Evolutionary conservation across 305 asterid genomes (phyloP).

Genomic region (Lippia alba): DNA sequence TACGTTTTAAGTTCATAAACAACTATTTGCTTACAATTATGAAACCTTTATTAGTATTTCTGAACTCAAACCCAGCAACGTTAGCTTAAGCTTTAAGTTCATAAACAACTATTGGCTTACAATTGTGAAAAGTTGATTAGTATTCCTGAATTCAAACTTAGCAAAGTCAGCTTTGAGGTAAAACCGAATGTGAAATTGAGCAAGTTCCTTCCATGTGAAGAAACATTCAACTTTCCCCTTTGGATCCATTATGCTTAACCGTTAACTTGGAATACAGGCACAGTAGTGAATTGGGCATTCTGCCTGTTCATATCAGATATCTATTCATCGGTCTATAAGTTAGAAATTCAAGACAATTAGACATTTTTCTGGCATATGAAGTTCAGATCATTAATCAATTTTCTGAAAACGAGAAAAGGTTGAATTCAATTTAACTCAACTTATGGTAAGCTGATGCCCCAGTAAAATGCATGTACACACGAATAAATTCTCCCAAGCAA

Average conservation of each 20-base stretch:
- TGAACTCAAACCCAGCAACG: slow-evolving; percentile 11
- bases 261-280: slow-evolving; percentile 7
- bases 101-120: too few species aligned
- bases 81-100: too few species aligned
- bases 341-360: slow-evolving; percentile 6
- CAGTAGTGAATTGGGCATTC: slow-evolving; percentile 2
- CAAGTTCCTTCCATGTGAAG: neutral
- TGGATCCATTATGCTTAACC: neutral
- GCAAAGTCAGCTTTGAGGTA: neutral
- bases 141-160: too few species aligned
- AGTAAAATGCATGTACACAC: neutral
- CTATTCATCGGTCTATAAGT: neutral
- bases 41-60: neutral
- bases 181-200: slow-evolving; percentile 8
- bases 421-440: slow-evolving; percentile 14
- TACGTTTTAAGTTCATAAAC: neutral
- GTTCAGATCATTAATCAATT: slow-evolving; percentile 9
- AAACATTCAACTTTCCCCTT: neutral
- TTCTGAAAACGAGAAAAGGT: slow-evolving; percentile 8
- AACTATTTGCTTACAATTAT: slow-evolving; percentile 1
- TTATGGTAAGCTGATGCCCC: slow-evolving; percentile 7
- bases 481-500: neutral
- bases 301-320: slow-evolving; percentile 13
- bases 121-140: too few species aligned
- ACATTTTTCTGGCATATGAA: slow-evolving; percentile 4